Base-by-base conservation (phyloP, 176 grass and related monocot species). In the Carex scoparia region DNA sequence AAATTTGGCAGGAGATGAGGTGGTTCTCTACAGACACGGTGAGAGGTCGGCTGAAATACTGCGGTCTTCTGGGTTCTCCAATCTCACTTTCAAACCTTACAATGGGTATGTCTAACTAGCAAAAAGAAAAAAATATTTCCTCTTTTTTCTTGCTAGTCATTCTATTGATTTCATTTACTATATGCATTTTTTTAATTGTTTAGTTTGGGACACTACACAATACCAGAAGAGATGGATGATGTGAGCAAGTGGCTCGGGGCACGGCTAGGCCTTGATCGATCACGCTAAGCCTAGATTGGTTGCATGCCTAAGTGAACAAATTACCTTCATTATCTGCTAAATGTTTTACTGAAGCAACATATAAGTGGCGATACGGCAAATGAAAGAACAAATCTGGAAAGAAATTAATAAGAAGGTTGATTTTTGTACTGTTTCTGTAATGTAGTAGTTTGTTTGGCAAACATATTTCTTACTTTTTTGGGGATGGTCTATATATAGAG, bases 171-270 rank as follows among this genome's bases (percentile, higher is more conserved):
- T 71, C 4, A 55, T 49, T 60, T 49, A 28, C 46, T 5, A 51
- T 74, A 66, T 62, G 8, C 27, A 19, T 19, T 85, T n/a, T 4
- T 61, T 28, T 35, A 60, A 86, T 84, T 15, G 72, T 83, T 63
- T 88, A 99, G 97, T 27, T 86, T 96, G 63, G 97, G 94, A 55
- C 93, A 99, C 85, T 92, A 94, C 70, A 99, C 91, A 16, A 88
- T 96, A 35, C 97, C 97, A 69, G 97, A 99, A 88, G 97, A 99
- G 82, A 96, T 99, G 97, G 93, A 94, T 32, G 88, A 91, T 65
- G 93, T 99, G 14, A 86, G 90, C 91, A 96, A 91, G 80, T 98
- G 96, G 96, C 93, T 95, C 38, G 72, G 86, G n/a, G 89, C 90
- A 76, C 81, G 80, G 65, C 65, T 98, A 49, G 91, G 93, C 32